A percentile compares a stretch with the other conserved stretches of the same genome.
These are phyloP conservation scores for Sporopachydermia lactativora DNA, from an alignment of 805 yeast genomes.

Conservation along the genomic window DNA sequence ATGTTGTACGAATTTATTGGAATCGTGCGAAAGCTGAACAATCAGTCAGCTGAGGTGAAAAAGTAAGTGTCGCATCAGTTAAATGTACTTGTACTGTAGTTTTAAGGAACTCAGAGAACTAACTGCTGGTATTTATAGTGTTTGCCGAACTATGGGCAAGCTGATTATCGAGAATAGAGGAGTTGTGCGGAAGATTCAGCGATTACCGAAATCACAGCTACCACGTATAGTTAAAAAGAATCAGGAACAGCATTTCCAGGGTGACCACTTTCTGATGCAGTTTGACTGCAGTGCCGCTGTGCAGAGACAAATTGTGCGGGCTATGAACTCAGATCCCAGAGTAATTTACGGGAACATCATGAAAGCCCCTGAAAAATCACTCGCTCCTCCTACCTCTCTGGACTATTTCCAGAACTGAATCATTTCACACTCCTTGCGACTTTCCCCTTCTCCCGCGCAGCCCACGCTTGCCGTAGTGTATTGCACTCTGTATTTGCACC, in stretches of 20 bases:
- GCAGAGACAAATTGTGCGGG: conserved; percentile 71
- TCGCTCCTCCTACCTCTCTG: neutral
- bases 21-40: conserved; percentile 62
- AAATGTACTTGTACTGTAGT: neutral
- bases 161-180: conserved; percentile 83
- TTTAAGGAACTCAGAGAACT: conserved; percentile 13
- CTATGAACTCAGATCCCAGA: conserved; percentile 80
- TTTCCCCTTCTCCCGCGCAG: too few species aligned
- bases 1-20: conserved; percentile 91
- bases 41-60: conserved; percentile 45
- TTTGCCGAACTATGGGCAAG: conserved; percentile 61
- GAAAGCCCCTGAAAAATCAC: conserved; percentile 22
- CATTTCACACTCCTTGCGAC: too few species aligned
- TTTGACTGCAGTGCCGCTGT: conserved; percentile 82
- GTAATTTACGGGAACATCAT: conserved; percentile 66
- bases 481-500: too few species aligned
- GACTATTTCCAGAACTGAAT: neutral
- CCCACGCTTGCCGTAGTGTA: too few species aligned
- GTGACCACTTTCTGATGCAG: conserved; percentile 72
- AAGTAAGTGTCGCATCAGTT: conserved; percentile 22
- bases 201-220: conserved; percentile 63
- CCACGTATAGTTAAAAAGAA: conserved; percentile 76
- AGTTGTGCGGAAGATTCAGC: conserved; percentile 71
- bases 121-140: conserved; percentile 12
- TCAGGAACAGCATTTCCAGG: conserved; percentile 83